Conservation (phyloP, 176 grass and related monocot species). For the Raddia distichophylla region DNA sequence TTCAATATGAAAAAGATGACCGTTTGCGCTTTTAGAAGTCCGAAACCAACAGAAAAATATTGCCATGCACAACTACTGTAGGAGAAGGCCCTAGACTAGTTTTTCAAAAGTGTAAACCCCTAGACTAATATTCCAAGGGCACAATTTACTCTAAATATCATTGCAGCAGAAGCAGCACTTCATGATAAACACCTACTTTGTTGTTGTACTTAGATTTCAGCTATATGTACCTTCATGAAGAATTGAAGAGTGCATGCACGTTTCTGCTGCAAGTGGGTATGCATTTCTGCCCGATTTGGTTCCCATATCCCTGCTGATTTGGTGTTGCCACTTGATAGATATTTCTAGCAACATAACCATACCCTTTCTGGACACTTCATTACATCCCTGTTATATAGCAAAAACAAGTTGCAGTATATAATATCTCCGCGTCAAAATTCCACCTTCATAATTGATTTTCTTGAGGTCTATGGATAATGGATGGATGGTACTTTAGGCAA, state of each 20-base stretch:
- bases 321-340: slow-evolving; percentile 28
- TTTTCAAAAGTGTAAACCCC: too few relatives aligned
- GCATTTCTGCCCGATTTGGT: slow-evolving; percentile 54
- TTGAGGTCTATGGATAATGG: slow-evolving; percentile 14
- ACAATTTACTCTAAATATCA: background rate
- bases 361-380: background rate
- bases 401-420: slow-evolving; percentile 37
- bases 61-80: slow-evolving; percentile 25
- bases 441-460: slow-evolving; percentile 16
- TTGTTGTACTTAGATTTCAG: slow-evolving; percentile 7
- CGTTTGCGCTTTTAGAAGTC: background rate
- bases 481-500: slow-evolving; percentile 27
- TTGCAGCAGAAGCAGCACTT: background rate
- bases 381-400: slow-evolving; percentile 3
- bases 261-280: slow-evolving; percentile 42
- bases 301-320: slow-evolving; percentile 50
- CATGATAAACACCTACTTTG: slow-evolving; percentile 2
- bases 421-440: slow-evolving; percentile 32
- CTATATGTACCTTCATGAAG: slow-evolving; percentile 34
- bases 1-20: background rate
- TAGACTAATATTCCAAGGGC: background rate
- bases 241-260: slow-evolving; percentile 30
- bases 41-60: background rate
- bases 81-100: background rate
- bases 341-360: slow-evolving; percentile 32